These are phyloP conservation scores for Flaveria ramosissima DNA, from an alignment of 129 eudicot species.

Conservation along the genomic window DNA sequence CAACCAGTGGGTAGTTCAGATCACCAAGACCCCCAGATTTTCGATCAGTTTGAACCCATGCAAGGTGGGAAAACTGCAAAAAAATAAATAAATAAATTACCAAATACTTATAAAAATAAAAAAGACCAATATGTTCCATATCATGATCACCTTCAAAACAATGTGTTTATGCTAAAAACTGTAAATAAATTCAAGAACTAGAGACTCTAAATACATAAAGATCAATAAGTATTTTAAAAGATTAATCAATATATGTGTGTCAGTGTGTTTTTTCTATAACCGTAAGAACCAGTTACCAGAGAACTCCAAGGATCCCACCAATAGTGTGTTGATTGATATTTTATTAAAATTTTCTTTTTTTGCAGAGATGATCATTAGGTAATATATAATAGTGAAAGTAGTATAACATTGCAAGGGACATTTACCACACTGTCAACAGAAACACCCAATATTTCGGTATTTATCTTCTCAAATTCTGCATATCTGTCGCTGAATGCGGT, in stretches of 20 bases:
- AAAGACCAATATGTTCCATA: neutral
- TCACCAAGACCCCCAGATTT: slow-evolving; percentile 97
- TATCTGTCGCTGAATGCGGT: slow-evolving; percentile 99
- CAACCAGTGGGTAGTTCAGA: slow-evolving; percentile 74
- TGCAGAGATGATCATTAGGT: neutral
- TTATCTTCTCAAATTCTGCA: slow-evolving; percentile 72
- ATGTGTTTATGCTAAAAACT: neutral
- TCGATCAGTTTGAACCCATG: slow-evolving; percentile 98
- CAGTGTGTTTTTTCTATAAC: too few relatives aligned
- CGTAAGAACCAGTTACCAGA: too few relatives aligned
- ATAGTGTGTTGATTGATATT: too few relatives aligned
- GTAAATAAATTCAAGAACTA: neutral
- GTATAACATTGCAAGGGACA: slow-evolving; percentile 9
- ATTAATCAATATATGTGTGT: neutral
- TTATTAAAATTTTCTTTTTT: too few relatives aligned
- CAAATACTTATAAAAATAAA: neutral
- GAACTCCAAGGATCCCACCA: too few relatives aligned
- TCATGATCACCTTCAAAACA: slow-evolving; percentile 1
- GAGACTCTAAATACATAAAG: neutral
- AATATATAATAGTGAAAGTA: neutral
- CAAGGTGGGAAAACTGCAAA: slow-evolving; percentile 91
- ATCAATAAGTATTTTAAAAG: neutral
- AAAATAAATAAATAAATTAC: neutral
- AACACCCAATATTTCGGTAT: slow-evolving; percentile 91
- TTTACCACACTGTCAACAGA: slow-evolving; percentile 96